Evolutionary conservation across 2,329 filamentous ascomycete genomes (phyloP), one percentile per base, ranked within the genome.

Genomic region (Claviceps sp.): DNA sequence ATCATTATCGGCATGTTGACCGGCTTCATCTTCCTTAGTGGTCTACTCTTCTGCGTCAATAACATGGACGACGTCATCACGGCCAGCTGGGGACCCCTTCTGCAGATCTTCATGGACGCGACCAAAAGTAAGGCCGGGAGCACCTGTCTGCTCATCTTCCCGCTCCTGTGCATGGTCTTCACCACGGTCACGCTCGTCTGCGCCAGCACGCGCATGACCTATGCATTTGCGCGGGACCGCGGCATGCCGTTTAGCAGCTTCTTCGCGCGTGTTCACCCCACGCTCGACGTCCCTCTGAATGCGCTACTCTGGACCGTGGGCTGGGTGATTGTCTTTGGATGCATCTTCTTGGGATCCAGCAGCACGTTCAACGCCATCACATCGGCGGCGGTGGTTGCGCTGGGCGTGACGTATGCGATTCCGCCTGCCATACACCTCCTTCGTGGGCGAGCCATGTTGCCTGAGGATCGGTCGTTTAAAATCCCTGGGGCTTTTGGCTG

Each of bases 351-450:
- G 6, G 85, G 84, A 14, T 85, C 80, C 2, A 72, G 66, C 22
- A 67, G 76, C 58, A 84, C 84, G 0, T 87, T 89, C 65, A 87
- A 84, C 48, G 84, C 85, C 16, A 85, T 89, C 56, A 77, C 85
- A 1, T 80, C 82, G 0, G 80, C 84, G 0, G 85, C 82, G 0
- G 86, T 90, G 0, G 85, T 89, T 38, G 79, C 85, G 1, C 74
- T 90, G 0, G 81, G 82, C 7, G 70, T 90, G 16, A 85, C 84
- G 1, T 90, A 90, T 60, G 86, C 79, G 9, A 87, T 90, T 36
- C 87, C 87, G 0, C 78, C 86, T 36, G 70, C 76, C 1, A 81
- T 90, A 60, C 86, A 89, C 58, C 76, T 81, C 52, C 63, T 85
- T 2, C 78, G 82, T 1, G 82, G 84, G 7, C 76, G 84, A 7